Conservation (phyloP, 2,329 filamentous ascomycete species). For the Talaromyces rugulosus region DNA sequence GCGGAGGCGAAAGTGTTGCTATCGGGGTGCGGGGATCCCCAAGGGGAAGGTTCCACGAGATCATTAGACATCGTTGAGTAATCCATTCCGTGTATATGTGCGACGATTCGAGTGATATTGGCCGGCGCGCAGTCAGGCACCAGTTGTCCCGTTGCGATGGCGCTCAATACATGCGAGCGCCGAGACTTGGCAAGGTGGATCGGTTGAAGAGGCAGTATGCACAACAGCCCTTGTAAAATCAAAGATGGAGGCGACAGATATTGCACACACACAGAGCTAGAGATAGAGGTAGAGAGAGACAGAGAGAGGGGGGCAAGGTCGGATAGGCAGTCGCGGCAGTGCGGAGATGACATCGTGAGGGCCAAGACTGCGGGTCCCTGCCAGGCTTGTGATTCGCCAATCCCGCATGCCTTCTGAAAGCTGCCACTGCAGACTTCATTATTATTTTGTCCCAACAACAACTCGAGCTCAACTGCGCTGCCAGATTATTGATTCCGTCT, state of each 20-base stretch:
- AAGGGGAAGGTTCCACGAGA: constrained; percentile 58
- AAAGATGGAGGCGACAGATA: not conserved
- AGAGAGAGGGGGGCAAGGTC: not conserved
- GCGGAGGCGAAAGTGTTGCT: constrained; percentile 35
- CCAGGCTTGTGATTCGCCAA: constrained; percentile 11
- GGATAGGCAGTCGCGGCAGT: constrained; percentile 9
- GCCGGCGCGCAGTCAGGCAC: not conserved
- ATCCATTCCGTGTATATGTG: constrained; percentile 50
- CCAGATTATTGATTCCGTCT: not conserved
- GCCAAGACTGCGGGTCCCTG: not conserved
- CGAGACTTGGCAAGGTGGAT: not conserved
- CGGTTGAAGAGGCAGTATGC: not conserved
- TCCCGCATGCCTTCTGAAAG: not conserved
- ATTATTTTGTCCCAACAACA: not conserved
- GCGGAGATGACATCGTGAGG: constrained; percentile 11
- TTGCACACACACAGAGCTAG: not conserved
- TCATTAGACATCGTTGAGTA: constrained; percentile 59
- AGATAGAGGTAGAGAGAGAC: not conserved
- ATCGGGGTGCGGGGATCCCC: constrained; percentile 56
- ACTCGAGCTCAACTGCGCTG: not conserved
- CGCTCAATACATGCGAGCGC: not conserved
- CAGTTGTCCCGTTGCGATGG: not conserved
- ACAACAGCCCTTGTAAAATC: not conserved
- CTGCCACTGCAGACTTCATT: not conserved
- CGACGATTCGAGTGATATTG: not conserved